phyloP scores from a whole-genome alignment of 2,329 filamentous ascomycete species.

The Dactylonectria estremocensis region DNA sequence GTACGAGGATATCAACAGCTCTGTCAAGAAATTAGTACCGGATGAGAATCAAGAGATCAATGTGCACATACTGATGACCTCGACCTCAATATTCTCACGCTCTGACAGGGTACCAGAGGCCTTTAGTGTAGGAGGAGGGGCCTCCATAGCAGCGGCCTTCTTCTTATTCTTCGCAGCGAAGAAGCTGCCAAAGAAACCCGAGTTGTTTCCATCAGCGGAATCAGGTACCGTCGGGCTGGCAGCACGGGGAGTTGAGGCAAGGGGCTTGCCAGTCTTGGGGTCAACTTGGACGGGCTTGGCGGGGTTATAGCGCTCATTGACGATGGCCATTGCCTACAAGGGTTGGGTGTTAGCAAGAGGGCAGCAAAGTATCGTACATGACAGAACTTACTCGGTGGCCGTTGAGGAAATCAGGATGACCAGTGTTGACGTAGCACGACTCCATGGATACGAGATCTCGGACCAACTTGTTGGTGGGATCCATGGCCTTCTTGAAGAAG shows the following conservation, averaged over 20 bases:
- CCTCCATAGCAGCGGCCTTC: constrained; percentile 99
- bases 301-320: constrained; percentile 90
- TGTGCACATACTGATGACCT: constrained; percentile 89
- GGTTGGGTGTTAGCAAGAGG: constrained; percentile 25
- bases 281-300: constrained; percentile 94
- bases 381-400: constrained; percentile 80
- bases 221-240: constrained; percentile 80
- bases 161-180: constrained; percentile 99
- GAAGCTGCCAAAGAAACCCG: constrained; percentile 97
- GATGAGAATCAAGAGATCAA: not conserved
- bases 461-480: constrained; percentile 97
- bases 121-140: constrained; percentile 92
- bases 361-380: not conserved
- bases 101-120: constrained; percentile 94
- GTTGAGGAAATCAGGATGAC: constrained; percentile 97
- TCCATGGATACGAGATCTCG: constrained; percentile 96
- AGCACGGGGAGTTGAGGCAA: constrained; percentile 79
- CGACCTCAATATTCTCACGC: constrained; percentile 94
- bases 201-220: constrained; percentile 71
- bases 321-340: constrained; percentile 93
- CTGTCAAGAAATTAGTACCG: constrained; percentile 60
- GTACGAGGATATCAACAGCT: constrained; percentile 96
- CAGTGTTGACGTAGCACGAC: constrained; percentile 97
- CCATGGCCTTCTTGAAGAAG: constrained; percentile 99
- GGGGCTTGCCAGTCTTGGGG: constrained; percentile 97